Evolutionary conservation across 495 filamentous ascomycete genomes (phyloP).

Genomic region (Hyaloscypha variabilis): DNA sequence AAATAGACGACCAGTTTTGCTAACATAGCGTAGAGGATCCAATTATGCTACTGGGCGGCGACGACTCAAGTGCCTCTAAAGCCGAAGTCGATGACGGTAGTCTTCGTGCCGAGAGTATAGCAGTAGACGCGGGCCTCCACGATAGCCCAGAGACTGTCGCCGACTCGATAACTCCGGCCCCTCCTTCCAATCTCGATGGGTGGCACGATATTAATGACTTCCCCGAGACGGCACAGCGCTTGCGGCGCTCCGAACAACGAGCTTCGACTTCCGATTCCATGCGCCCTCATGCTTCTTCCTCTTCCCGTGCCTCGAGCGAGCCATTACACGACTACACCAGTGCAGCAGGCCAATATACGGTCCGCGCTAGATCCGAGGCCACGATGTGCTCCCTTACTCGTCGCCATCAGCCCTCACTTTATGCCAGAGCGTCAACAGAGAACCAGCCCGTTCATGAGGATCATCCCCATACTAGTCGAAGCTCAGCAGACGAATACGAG

Average conservation of each 20-base stretch:
- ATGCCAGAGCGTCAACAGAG: too few species aligned
- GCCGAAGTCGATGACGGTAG: constrained; percentile 16
- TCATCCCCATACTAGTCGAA: constrained; percentile 17
- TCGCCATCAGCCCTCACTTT: constrained; percentile 2
- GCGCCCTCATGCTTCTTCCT: constrained; percentile 14
- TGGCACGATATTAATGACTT: constrained; percentile 27
- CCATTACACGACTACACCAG: constrained; percentile 23
- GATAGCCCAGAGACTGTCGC: constrained; percentile 17
- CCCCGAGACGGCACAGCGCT: constrained; percentile 18
- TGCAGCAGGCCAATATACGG: constrained; percentile 17
- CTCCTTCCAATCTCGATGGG: constrained; percentile 14
- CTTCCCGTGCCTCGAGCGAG: constrained; percentile 19
- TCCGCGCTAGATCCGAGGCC: constrained; percentile 18
- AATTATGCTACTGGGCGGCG: constrained; percentile 22
- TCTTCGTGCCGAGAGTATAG: constrained; percentile 14
- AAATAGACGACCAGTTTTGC: constrained; percentile 22
- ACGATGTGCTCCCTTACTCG: constrained; percentile 12
- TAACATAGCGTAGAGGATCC: constrained; percentile 22
- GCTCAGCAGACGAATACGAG: constrained; percentile 15
- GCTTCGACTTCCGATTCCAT: constrained; percentile 14
- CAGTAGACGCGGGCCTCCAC: constrained; percentile 16
- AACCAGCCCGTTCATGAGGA: too few species aligned
- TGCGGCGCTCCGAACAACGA: constrained; percentile 15
- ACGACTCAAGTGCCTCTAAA: constrained; percentile 22
- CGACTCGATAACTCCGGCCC: constrained; percentile 20